Evolutionary conservation across 2,329 filamentous ascomycete genomes (phyloP).

Genomic region (Cladosporium austrohemisphaericum): DNA sequence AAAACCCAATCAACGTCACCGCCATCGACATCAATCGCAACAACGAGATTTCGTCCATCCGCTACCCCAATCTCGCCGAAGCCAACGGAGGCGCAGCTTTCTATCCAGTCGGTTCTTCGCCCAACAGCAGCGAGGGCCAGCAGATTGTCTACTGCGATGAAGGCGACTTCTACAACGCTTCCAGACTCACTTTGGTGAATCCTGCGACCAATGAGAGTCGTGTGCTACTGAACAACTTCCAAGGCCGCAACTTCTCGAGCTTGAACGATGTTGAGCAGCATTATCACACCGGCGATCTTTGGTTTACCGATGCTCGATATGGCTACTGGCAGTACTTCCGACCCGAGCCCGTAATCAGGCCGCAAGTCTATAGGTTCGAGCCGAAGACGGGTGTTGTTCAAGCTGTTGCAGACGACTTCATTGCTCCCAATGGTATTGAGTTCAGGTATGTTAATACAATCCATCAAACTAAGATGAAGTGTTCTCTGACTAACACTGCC

Average conservation of each 20-base stretch:
- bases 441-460: constrained; percentile 37
- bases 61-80: constrained; percentile 27
- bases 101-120: constrained; percentile 30
- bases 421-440: constrained; percentile 54
- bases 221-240: constrained; percentile 56
- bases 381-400: constrained; percentile 50
- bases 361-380: constrained; percentile 57
- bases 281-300: constrained; percentile 53
- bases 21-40: constrained; percentile 29
- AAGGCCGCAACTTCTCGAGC: constrained; percentile 60
- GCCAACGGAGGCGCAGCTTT: constrained; percentile 31
- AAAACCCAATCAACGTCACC: constrained; percentile 35
- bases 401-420: constrained; percentile 56
- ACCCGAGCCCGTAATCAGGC: constrained; percentile 7
- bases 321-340: constrained; percentile 49
- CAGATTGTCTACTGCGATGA: constrained; percentile 34
- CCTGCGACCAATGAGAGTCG: constrained; percentile 25
- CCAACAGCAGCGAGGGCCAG: constrained; percentile 30
- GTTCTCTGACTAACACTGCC: background rate
- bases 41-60: constrained; percentile 26
- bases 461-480: background rate
- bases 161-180: constrained; percentile 26
- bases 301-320: constrained; percentile 61
- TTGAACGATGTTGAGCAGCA: constrained; percentile 56
- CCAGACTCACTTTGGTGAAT: constrained; percentile 28